Base-by-base conservation (phyloP, 2,329 filamentous ascomycete genomes). In the Chaetomium sp. region DNA sequence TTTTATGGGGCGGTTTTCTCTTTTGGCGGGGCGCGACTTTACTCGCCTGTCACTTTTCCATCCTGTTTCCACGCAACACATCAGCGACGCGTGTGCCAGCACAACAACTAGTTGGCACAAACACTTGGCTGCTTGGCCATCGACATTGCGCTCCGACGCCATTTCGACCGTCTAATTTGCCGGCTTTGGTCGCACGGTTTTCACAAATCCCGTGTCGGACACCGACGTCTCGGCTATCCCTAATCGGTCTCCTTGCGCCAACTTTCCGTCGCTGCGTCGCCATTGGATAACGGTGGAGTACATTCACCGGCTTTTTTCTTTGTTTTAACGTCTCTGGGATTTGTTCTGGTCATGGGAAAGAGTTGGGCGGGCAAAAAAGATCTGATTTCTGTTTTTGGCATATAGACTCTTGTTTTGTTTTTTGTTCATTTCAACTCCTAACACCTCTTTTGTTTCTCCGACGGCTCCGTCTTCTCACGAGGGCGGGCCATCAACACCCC, bases 351-450 rank as follows among this genome's bases (percentile, higher is more conserved):
- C 19, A 56, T 54, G 59, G 62, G 52, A 57, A 64, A 62, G 59
- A 63, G 43, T 51, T 49, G 53, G 60, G 65, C 14, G 52, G 59
- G 52, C 33, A 52, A 58, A 61, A 60, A 62, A 60, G 50, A 61
- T 59, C 49, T 56, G 60, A 52, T 51, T 60, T 60, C 58, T 27
- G 19, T 27, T n/a, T 53, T 60, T 56, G 32, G 63, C 63, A 66
- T 66, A 66, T 66, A 66, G 65, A 66, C 54, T 56, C 59, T 61
- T 56, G 58, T n/a, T 41, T 50, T 55, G 27, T 53, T 53, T 60
- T 59, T 49, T 43, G 35, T 33, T 27, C 19, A 27, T 27, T 27
- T 27, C 19, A 42, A 6, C 47, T 34, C 54, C 35, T 58, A 56
- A 27, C 49, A 45, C 51, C 53, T 49, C 53, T 49, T 56, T 49